Conservation (phyloP, 176 grass and related monocot genomes). For the Triticum turgidum region DNA sequence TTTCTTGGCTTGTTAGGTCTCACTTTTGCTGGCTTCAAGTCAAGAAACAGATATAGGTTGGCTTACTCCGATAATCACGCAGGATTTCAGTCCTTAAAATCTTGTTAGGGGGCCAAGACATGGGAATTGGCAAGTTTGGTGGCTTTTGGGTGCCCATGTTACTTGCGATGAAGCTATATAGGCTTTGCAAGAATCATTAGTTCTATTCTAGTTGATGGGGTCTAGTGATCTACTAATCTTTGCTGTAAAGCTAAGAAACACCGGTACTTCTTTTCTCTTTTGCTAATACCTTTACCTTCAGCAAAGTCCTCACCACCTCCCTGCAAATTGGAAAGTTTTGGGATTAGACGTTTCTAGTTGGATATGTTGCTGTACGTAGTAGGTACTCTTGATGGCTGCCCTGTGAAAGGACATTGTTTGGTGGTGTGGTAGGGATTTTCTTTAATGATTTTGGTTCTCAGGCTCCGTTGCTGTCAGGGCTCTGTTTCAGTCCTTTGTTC, state of each 20-base stretch:
- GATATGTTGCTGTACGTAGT: slow-evolving; percentile 18
- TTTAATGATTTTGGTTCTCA: neutral
- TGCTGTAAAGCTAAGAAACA: slow-evolving; percentile 52
- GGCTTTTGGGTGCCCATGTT: slow-evolving; percentile 4
- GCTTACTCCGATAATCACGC: neutral
- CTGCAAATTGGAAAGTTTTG: slow-evolving; percentile 3
- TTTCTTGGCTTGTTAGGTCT: slow-evolving; percentile 17
- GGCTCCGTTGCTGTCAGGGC: neutral
- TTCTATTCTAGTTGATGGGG: slow-evolving; percentile 27
- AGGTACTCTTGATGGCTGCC: neutral
- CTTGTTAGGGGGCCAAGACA: neutral
- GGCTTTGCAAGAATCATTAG: slow-evolving; percentile 31
- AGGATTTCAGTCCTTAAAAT: neutral
- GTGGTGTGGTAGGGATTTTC: neutral
- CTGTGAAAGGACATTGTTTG: slow-evolving; percentile 23
- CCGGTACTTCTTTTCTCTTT: slow-evolving; percentile 32
- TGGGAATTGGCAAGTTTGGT: slow-evolving; percentile 38
- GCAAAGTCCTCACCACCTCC: neutral
- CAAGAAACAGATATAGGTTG: slow-evolving; percentile 6
- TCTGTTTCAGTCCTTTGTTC: neutral
- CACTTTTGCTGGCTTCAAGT: slow-evolving; percentile 36
- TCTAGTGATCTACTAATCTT: slow-evolving; percentile 31
- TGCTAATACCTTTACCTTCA: slow-evolving; percentile 1
- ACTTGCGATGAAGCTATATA: slow-evolving; percentile 2
- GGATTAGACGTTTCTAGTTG: slow-evolving; percentile 17